These are phyloP conservation scores for Colletotrichum euphorbiae DNA, from an alignment of 2,329 filamentous ascomycete species.

Conservation along the genomic window DNA sequence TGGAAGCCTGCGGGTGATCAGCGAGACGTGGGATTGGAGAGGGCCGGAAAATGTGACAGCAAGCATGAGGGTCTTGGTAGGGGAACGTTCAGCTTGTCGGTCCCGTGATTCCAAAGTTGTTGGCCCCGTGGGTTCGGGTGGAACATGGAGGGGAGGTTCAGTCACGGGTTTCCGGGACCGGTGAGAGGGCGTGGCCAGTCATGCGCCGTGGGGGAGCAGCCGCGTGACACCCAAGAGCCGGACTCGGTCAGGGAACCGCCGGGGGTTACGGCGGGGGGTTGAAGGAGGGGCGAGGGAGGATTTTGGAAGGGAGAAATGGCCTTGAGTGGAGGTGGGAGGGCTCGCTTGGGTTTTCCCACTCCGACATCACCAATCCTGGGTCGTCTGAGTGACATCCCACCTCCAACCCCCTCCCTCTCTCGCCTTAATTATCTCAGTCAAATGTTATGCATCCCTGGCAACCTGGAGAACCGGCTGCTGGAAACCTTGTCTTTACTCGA, in stretches of 20 bases:
- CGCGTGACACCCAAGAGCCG: conserved; percentile 37
- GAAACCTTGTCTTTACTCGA: conserved; percentile 18
- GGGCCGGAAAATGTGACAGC: neutral
- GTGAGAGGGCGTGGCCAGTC: conserved; percentile 36
- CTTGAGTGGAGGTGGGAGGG: neutral
- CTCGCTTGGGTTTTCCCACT: conserved; percentile 2
- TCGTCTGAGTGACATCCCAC: neutral
- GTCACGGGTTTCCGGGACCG: conserved; percentile 34
- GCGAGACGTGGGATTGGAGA: conserved; percentile 9
- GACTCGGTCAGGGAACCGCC: conserved; percentile 31
- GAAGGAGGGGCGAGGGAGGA: conserved; percentile 1
- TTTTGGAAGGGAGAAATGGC: neutral
- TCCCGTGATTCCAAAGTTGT: conserved; percentile 26
- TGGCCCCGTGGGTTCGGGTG: conserved; percentile 25
- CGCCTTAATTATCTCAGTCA: conserved; percentile 23
- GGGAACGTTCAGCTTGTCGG: neutral
- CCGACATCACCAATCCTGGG: neutral
- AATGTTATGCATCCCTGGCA: conserved; percentile 4
- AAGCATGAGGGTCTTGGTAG: neutral
- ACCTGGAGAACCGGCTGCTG: neutral
- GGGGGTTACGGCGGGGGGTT: neutral
- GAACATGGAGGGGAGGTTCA: conserved; percentile 6
- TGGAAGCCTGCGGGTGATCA: conserved; percentile 12
- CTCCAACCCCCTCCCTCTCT: neutral
- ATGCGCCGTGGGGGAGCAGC: conserved; percentile 34